phyloP scores from a whole-genome alignment of 805 yeast genomes.

The Sugiyamaella chiloensis region DNA sequence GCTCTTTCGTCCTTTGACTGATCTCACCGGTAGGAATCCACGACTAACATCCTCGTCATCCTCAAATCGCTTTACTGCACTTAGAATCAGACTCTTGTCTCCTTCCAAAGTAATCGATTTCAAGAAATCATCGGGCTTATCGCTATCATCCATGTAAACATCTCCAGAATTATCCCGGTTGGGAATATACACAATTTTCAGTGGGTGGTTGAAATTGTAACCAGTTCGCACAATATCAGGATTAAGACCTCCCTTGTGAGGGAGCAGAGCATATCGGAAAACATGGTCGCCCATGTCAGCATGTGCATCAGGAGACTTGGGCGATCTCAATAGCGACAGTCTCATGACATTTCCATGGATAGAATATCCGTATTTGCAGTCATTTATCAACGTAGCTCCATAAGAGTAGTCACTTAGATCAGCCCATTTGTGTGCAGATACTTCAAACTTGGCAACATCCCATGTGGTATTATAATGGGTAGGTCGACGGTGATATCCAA shows the following conservation, averaged over 20 bases:
- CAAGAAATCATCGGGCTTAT: conserved; percentile 25
- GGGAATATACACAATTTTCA: conserved; percentile 24
- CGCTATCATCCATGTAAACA: not conserved
- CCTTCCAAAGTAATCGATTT: conserved; percentile 42
- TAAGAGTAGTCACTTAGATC: conserved; percentile 83
- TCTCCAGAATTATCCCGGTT: not conserved
- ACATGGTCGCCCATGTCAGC: conserved; percentile 92
- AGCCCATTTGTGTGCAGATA: conserved; percentile 89
- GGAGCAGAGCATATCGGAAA: conserved; percentile 79
- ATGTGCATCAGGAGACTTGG: conserved; percentile 90
- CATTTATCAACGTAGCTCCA: conserved; percentile 83
- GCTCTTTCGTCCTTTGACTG: conserved; percentile 45
- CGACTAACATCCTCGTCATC: conserved; percentile 54
- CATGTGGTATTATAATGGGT: conserved; percentile 93
- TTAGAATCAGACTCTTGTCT: conserved; percentile 59
- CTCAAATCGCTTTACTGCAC: conserved; percentile 83
- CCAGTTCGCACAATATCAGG: conserved; percentile 68
- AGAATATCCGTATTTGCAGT: conserved; percentile 87
- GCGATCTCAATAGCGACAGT: conserved; percentile 78
- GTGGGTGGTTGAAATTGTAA: conserved; percentile 70
- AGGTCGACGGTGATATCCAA: conserved; percentile 86
- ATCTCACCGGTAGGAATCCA: conserved; percentile 42
- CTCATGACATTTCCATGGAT: conserved; percentile 92
- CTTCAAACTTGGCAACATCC: conserved; percentile 97
- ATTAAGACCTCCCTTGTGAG: conserved; percentile 70